Evolutionary conservation across 2,329 filamentous ascomycete genomes (phyloP), one percentile per base, ranked within the genome.

Genomic region (Apiospora malaysiana): DNA sequence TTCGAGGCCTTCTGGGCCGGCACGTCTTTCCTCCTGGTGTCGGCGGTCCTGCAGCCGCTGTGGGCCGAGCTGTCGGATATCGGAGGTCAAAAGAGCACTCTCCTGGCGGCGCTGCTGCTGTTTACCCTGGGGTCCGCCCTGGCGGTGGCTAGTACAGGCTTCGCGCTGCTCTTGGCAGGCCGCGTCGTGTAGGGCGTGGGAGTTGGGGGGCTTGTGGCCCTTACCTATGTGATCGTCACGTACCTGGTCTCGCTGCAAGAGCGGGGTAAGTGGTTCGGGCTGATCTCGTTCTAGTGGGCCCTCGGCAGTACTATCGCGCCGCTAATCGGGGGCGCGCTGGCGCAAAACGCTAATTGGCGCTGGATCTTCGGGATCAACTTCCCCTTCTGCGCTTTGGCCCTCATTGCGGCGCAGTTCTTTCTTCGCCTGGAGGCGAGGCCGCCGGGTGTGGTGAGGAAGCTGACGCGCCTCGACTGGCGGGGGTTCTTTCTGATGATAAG

Each of bases 1-100:
- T 85, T 90, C 42, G 84, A 93, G 79, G 89, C 90, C 0, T 93
- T 93, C 76, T 93, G 91, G 92, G 87, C 90, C 16, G 91, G 91
- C 1, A 93, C 91, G 4, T 89, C 89, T 21, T 94, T 92, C 73
- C 83, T 94, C 4, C 85, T 94, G 7, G 88, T 90, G 2, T 89
- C 88, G 70, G 90, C 91, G 0, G 86, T 90, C 43, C 84, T 89
- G 63, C 87, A 90, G 75, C 89, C 88, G 9, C 69, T 71, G 1
- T 70, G 73, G 32, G 72, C 72, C 6, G 73, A 72, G 1, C 71
- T 75, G 6, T 16, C 23, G 16, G n/a, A 27, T 10, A 16, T 16
- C n/a, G 25, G 47, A 12, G 68, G 40, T 12, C 37, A 59, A 27
- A 42, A 68, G 25, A 37, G 40, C 74, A 72, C 72, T 73, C 70